Evolutionary conservation across 2,329 filamentous ascomycete species (phyloP).

Genomic region (Ophiostoma populinum): DNA sequence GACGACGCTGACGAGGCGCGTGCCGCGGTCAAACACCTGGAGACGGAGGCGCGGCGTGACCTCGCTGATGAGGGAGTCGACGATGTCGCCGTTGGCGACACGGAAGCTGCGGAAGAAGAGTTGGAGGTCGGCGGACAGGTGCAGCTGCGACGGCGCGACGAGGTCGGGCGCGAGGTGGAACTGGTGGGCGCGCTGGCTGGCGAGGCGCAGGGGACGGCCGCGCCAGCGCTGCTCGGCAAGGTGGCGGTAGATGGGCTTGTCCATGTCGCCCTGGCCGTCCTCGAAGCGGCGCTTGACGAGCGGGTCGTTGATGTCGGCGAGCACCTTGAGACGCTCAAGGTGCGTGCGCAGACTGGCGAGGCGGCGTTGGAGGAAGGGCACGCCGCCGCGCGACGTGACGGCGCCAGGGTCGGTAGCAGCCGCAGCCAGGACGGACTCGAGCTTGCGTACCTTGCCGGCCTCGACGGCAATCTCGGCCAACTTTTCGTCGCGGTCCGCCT

Average conservation of each 20-base stretch:
- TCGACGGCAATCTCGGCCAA: constrained; percentile 52
- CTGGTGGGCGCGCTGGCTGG: constrained; percentile 72
- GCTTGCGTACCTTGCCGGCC: constrained; percentile 47
- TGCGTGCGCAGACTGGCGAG: constrained; percentile 53
- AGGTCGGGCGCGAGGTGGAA: constrained; percentile 81
- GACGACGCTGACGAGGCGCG: constrained; percentile 67
- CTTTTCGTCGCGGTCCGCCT: constrained; percentile 67
- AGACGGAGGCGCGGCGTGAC: constrained; percentile 58
- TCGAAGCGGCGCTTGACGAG: constrained; percentile 86
- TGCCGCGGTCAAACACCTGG: constrained; percentile 67
- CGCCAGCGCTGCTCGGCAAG: constrained; percentile 82
- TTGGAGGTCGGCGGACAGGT: constrained; percentile 63
- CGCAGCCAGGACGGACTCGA: constrained; percentile 33
- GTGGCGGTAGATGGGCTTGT: constrained; percentile 86
- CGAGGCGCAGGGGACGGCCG: constrained; percentile 59
- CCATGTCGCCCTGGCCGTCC: constrained; percentile 82
- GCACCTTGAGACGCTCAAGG: constrained; percentile 66
- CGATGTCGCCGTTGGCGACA: constrained; percentile 59
- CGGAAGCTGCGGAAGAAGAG: constrained; percentile 59
- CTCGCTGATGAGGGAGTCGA: constrained; percentile 60
- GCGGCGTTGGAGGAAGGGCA: constrained; percentile 45
- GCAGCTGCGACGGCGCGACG: constrained; percentile 47
- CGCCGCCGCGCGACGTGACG: constrained; percentile 41
- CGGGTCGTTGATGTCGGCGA: constrained; percentile 90
- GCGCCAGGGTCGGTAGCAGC: constrained; percentile 25